These are phyloP conservation scores for Peribolospora kevripleyi DNA, from an alignment of 768 basidiomycete species.

Conservation along the genomic window DNA sequence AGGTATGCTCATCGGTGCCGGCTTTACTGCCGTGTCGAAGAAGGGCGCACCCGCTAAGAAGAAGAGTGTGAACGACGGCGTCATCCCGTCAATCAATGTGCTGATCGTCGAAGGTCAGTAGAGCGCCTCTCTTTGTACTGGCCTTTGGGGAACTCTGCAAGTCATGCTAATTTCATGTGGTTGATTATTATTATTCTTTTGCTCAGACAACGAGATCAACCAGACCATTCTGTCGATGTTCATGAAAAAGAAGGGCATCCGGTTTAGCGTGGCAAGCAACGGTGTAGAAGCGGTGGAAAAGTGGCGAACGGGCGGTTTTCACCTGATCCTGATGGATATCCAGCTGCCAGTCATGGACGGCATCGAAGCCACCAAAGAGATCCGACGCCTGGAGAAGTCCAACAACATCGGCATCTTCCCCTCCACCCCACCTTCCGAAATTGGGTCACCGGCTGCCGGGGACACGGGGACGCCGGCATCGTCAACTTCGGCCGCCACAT, in stretches of 20 bases:
- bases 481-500: conserved; percentile 21
- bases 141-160: background rate
- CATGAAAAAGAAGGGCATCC: conserved; percentile 87
- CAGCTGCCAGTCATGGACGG: conserved; percentile 99
- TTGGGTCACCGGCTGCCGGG: conserved; percentile 13
- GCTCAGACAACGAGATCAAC: conserved; percentile 86
- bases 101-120: conserved; percentile 83
- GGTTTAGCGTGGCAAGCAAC: conserved; percentile 78
- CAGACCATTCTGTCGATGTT: conserved; percentile 93
- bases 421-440: conserved; percentile 39
- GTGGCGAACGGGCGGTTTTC: conserved; percentile 77
- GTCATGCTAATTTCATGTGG: background rate
- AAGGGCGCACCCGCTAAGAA: conserved; percentile 16
- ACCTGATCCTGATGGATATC: conserved; percentile 97
- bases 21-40: background rate
- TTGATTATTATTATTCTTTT: background rate
- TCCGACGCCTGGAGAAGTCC: conserved; percentile 53
- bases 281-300: conserved; percentile 88
- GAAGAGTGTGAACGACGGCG: conserved; percentile 21
- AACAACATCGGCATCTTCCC: conserved; percentile 44
- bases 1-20: background rate
- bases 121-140: background rate
- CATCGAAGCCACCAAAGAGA: conserved; percentile 88
- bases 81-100: conserved; percentile 90
- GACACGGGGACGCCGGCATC: conserved; percentile 7